Base-by-base conservation (phyloP, 371 early-diverging fungal species). In the Umbelopsis sp. region DNA sequence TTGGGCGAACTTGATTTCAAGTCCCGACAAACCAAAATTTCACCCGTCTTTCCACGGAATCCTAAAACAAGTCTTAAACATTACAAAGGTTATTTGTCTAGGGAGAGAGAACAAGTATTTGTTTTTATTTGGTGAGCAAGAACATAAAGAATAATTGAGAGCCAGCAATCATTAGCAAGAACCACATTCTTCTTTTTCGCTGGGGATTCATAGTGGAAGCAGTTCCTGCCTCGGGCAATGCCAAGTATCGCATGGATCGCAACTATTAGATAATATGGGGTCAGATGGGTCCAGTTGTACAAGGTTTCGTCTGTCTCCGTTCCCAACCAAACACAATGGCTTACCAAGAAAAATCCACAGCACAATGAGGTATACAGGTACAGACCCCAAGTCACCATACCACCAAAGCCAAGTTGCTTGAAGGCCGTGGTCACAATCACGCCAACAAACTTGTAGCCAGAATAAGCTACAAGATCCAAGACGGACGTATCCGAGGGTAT, bases 401-500 rank as follows among this genome's bases (percentile, higher is more conserved):
- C 78, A 5, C 82, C 84, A 0, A 76, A 81, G 37, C 75, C 79
- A 37, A 89, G 44, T 35, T 89, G 68, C 72, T 83, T 76, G 51
- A 76, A 77, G 63, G 82, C 68, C 69, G 89, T 76, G 45, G 90
- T 83, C 16, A 86, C 79, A 67, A 91, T 89, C 46, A 91, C 83
- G 38, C 91, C 89, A 46, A 97, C 92, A 86, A 96, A 99, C 80
- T 99, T 98, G 81, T 99, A 99, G 8, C 99, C 98, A 73, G 93
- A 91, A 76, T 93, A 97, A 18, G 95, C 87, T 44, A 98, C 72
- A 52, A 97, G 76, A 74, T 98, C 99, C 69, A 97, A 74, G 67
- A 95, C 86, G 11, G 93, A 88, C n/a, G 91, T 89, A 65, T 96
- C 94, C n/a, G 88, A 86, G 5, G 90, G 82, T 65, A 97, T 93